These are phyloP conservation scores for Nannizziopsis arthrosporioides DNA, from an alignment of 2,329 filamentous ascomycete genomes.

Conservation along the genomic window DNA sequence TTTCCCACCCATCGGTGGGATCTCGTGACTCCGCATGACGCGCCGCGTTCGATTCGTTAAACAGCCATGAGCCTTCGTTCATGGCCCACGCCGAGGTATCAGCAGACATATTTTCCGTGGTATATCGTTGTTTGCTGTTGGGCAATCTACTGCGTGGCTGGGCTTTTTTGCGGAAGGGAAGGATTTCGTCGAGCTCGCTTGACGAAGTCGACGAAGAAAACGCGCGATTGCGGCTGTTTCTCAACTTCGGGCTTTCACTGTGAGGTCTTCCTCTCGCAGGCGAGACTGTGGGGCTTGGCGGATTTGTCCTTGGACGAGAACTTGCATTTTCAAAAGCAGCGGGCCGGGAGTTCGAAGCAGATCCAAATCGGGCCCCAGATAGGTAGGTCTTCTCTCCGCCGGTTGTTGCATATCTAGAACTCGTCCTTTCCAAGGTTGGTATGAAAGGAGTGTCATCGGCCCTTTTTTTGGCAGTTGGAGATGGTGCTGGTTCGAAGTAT, in stretches of 20 bases:
- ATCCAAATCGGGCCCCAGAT: conserved; percentile 39
- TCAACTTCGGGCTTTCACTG: conserved; percentile 35
- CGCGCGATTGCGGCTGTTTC: conserved; percentile 22
- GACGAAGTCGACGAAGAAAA: conserved; percentile 30
- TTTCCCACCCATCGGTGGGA: conserved; percentile 15
- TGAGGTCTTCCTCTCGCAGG: conserved; percentile 26
- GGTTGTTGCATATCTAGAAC: conserved; percentile 44
- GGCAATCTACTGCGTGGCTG: conserved; percentile 30
- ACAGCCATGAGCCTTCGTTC: conserved; percentile 14
- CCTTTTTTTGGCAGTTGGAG: conserved; percentile 29
- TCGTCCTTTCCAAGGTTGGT: conserved; percentile 38
- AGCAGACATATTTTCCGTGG: conserved; percentile 22
- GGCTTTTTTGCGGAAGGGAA: conserved; percentile 31
- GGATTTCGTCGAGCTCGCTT: conserved; percentile 29
- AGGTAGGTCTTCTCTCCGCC: conserved; percentile 49
- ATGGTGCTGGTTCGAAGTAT: conserved; percentile 28
- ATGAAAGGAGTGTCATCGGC: conserved; percentile 19
- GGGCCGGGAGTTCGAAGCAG: conserved; percentile 44
- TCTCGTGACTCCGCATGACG: conserved; percentile 5
- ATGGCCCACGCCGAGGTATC: conserved; percentile 20
- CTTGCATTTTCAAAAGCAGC: conserved; percentile 30
- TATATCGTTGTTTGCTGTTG: conserved; percentile 16
- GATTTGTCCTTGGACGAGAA: conserved; percentile 27
- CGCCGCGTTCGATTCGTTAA: conserved; percentile 15
- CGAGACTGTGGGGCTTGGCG: conserved; percentile 22